A percentile compares a stretch with the other conserved stretches of the same genome.
These are phyloP conservation scores for Fusarium burgessii DNA, from an alignment of 2,329 filamentous ascomycete genomes.

Conservation along the genomic window DNA sequence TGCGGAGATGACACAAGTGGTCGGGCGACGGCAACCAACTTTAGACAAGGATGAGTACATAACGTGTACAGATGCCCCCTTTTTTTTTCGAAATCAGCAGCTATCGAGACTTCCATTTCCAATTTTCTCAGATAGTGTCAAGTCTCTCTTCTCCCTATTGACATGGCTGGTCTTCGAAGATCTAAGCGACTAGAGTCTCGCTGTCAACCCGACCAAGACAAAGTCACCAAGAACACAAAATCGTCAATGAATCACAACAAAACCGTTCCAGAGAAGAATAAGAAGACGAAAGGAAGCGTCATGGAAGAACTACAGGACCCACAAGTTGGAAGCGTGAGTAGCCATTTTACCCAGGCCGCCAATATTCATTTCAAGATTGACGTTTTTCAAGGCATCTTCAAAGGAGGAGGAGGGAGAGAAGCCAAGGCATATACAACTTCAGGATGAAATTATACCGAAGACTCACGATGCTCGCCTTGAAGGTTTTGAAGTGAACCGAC, in stretches of 20 bases:
- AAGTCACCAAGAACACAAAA: neutral
- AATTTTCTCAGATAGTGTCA: rapidly evolving
- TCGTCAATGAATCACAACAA: neutral
- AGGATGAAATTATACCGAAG: too few relatives aligned
- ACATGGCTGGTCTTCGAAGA: neutral
- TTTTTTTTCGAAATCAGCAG: neutral
- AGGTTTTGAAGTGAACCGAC: neutral
- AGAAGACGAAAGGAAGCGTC: rapidly evolving
- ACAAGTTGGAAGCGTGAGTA: neutral
- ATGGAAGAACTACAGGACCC: neutral
- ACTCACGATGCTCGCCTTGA: rapidly evolving
- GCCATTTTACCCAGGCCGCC: neutral
- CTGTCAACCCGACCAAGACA: neutral
- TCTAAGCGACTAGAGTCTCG: neutral
- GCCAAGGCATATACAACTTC: too few relatives aligned
- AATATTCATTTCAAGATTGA: neutral
- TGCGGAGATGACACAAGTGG: neutral
- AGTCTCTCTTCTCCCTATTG: neutral
- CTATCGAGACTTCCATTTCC: neutral
- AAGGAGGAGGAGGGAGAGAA: too few relatives aligned
- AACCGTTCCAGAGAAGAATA: rapidly evolving
- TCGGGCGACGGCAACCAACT: neutral
- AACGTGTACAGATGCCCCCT: neutral
- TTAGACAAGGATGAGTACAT: neutral
- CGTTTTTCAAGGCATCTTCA: neutral